These are phyloP conservation scores for Blechomonas ayalai DNA, from an alignment of 208 protist species.

Conservation along the genomic window DNA sequence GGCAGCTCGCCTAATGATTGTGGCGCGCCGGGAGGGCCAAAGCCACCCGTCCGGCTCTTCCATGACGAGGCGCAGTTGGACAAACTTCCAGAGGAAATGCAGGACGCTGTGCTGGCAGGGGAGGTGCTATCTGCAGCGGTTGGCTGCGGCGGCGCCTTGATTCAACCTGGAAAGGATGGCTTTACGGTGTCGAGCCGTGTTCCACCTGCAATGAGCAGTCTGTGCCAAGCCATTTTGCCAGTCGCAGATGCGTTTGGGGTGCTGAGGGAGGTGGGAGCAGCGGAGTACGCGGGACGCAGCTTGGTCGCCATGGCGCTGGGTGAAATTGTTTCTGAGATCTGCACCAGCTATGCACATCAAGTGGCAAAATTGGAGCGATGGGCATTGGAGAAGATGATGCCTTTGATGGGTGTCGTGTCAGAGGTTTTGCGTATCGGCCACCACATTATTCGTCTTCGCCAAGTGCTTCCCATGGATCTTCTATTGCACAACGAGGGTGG, in stretches of 20 bases:
- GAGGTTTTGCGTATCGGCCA: constrained; percentile 76
- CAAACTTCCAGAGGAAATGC: constrained; percentile 69
- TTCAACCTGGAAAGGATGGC: constrained; percentile 28
- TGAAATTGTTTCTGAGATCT: constrained; percentile 73
- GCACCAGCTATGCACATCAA: constrained; percentile 75
- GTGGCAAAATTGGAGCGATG: constrained; percentile 63
- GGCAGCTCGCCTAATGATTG: neutral
- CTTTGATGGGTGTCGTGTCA: constrained; percentile 77
- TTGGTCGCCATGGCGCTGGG: constrained; percentile 82
- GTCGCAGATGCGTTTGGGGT: constrained; percentile 75
- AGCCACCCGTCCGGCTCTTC: neutral
- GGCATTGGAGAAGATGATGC: constrained; percentile 48
- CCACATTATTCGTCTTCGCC: constrained; percentile 72
- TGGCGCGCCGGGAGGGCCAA: neutral
- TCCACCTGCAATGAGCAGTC: constrained; percentile 50
- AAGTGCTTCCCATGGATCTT: constrained; percentile 71
- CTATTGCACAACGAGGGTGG: constrained; percentile 20
- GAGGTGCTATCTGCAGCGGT: constrained; percentile 65
- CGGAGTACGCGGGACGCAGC: constrained; percentile 62
- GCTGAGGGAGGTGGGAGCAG: constrained; percentile 49
- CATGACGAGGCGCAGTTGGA: constrained; percentile 33
- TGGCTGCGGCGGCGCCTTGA: constrained; percentile 42
- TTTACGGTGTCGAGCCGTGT: constrained; percentile 55
- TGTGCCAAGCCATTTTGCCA: constrained; percentile 63
- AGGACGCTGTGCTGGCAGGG: constrained; percentile 53